Evolutionary conservation across 1,139 yeast genomes (phyloP).

Genomic region (Debaryomycetaceae sp.): DNA sequence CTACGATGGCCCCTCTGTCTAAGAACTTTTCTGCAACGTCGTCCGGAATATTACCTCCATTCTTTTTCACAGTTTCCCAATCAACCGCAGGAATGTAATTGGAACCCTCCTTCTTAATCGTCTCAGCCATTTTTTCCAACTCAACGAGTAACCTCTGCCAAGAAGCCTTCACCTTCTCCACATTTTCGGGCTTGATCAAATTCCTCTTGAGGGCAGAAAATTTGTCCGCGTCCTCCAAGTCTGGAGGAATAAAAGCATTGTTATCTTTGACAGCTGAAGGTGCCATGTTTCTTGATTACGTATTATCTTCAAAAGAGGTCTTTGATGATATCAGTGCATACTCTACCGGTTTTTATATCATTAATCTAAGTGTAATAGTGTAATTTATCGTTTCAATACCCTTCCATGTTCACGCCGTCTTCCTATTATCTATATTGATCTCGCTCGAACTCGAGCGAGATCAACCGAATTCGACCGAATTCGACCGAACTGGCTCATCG

Average conservation of each 20-base stretch:
- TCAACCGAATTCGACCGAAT: no score
- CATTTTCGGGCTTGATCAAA: slow-evolving; percentile 14
- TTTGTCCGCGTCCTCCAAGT: background rate
- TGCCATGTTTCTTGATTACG: background rate
- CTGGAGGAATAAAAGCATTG: background rate
- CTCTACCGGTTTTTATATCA: no score
- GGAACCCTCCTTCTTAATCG: slow-evolving; percentile 15
- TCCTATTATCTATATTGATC: no score
- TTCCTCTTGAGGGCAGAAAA: slow-evolving; percentile 17
- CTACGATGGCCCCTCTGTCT: slow-evolving; percentile 24
- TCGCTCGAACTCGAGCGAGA: no score
- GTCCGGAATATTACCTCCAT: slow-evolving; percentile 9
- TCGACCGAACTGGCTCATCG: no score
- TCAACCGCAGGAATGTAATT: slow-evolving; percentile 16
- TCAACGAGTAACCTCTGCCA: slow-evolving; percentile 22
- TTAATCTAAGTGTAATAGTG: no score
- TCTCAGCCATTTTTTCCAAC: slow-evolving; percentile 16
- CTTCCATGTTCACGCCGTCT: no score
- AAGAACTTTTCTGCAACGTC: slow-evolving; percentile 10
- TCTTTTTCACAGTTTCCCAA: slow-evolving; percentile 6
- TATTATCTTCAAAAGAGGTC: background rate
- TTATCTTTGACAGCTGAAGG: background rate
- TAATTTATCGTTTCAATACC: no score
- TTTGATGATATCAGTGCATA: no score
- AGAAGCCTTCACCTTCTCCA: slow-evolving; percentile 16